These are phyloP conservation scores for Aureoboletus auriporus DNA, from an alignment of 768 basidiomycete genomes.

Conservation along the genomic window DNA sequence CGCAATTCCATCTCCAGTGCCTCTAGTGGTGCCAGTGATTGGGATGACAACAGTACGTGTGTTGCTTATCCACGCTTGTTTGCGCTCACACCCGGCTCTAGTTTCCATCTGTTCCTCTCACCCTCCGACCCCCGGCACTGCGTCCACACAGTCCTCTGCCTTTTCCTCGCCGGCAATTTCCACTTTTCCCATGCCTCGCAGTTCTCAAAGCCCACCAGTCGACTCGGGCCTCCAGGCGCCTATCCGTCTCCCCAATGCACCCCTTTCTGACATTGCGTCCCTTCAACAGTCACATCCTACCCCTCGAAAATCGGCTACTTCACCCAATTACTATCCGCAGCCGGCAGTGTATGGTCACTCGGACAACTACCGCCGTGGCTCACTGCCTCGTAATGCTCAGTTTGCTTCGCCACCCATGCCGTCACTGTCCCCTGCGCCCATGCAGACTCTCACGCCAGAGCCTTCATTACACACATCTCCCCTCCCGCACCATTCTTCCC, in stretches of 20 bases:
- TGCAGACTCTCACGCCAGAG: constrained; percentile 26
- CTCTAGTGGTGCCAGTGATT: constrained; percentile 60
- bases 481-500: constrained; percentile 22
- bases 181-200: constrained; percentile 59
- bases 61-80: background rate
- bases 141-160: constrained; percentile 58
- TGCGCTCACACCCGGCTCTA: constrained; percentile 4
- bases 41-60: constrained; percentile 73
- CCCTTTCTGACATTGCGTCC: constrained; percentile 65
- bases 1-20: constrained; percentile 62
- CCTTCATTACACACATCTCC: constrained; percentile 21
- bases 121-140: constrained; percentile 36
- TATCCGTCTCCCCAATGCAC: constrained; percentile 72
- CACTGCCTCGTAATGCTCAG: constrained; percentile 27
- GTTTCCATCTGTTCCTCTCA: constrained; percentile 32
- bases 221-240: constrained; percentile 43
- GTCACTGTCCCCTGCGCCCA: constrained; percentile 23
- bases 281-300: constrained; percentile 33
- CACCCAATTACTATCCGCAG: constrained; percentile 33
- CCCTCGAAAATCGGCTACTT: constrained; percentile 31
- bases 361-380: constrained; percentile 28
- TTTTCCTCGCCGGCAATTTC: constrained; percentile 62
- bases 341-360: constrained; percentile 26
- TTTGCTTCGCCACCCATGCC: constrained; percentile 31
- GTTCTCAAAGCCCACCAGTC: constrained; percentile 43